Base-by-base conservation (phyloP, 1,139 yeast genomes). In the Scheffersomyces parashehatae region DNA sequence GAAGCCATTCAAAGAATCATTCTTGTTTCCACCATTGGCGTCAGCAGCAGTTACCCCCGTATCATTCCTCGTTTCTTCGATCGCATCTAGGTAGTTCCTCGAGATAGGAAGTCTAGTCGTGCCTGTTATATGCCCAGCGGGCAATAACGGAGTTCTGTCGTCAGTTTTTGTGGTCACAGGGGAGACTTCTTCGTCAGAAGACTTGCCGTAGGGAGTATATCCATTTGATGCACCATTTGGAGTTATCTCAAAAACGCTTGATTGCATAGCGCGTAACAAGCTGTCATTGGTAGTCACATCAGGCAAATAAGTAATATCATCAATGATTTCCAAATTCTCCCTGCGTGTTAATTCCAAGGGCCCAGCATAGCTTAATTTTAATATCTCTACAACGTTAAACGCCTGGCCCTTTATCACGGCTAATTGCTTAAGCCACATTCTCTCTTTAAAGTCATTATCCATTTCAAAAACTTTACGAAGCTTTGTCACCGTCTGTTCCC, bases 331-430 rank as follows among this genome's bases (percentile, higher is more conserved):
- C 35, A 83, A 68, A 41, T 84, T 68, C 14, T 81, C 78, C 39
- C 85, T 62, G 50, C 87, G 68, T 0, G 83, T 83, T 24, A 85
- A 66, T 49, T 85, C 90, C 45, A 84, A 65, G 0, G 90, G 91
- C 0, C 90, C 89, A 40, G 82, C 85, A 37, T 76, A 74, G 1
- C 73, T 70, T 35, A 71, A 64, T 53, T 81, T 81, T 42, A 85
- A 62, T 1, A 84, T 75, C 51, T 85, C 89, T 4, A 85, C 85
- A 6, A 85, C 85, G 52, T 85, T 85, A 63, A 83, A 85, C 0
- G 93, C 89, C 55, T 86, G 93, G 0, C 95, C 95, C 55, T 85
- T 85, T 54, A 86, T 55, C 1, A 85, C 85, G 0, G 88, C 83
- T 70, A 85, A 71, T 55, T 86, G 93, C 46, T 79, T 77, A 35